Base-by-base conservation (phyloP, 352 stramenopile genomes). In the Phytophthora melonis region DNA sequence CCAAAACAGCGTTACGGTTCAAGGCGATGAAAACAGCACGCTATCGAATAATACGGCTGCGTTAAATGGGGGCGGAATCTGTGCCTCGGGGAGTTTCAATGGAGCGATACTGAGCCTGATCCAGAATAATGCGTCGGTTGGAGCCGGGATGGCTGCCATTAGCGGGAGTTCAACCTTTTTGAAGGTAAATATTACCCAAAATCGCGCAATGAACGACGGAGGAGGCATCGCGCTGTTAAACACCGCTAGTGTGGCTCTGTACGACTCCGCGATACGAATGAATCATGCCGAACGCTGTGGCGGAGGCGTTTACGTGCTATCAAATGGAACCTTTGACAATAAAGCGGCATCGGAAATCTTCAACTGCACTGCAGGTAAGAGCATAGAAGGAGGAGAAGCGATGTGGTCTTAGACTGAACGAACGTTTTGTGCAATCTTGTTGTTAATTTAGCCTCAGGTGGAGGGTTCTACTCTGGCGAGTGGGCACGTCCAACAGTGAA, bases 151-250 rank as follows among this genome's bases (percentile, higher is more conserved):
- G 4, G 65, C 79, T 10, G 58, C 78, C 1, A 72, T 68, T 18
- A 56, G 55, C 11, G 77, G 76, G 1, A 66, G 23, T 7, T 58
- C 81, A 5, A 68, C 30, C 1, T 34, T 81, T 9, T 57, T 30
- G 2, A 36, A 58, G 1, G 45, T 78, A 0, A 60, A 57, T 0
- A 63, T 89, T n/a, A 30, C n/a, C 5, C 54, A 36, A 1, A 91
- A 90, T 63, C 59, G 3, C 2, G 85, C 83, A 5, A 25, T n/a
- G 1, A 43, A 43, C 0, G 65, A 83, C 30, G 86, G 86, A 14
- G 86, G 86, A n/a, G 86, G 86, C 1, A 62, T 91, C 6, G 83
- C 83, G 6, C n/a, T 89, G 8, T 57, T 87, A 8, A 56, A 60
- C 4, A 32, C 58, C 0, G 75, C 75, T 19, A 68, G 56, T 11